Evolutionary conservation across 2,329 filamentous ascomycete genomes (phyloP).

Genomic region (Calonectria multiphialidica): DNA sequence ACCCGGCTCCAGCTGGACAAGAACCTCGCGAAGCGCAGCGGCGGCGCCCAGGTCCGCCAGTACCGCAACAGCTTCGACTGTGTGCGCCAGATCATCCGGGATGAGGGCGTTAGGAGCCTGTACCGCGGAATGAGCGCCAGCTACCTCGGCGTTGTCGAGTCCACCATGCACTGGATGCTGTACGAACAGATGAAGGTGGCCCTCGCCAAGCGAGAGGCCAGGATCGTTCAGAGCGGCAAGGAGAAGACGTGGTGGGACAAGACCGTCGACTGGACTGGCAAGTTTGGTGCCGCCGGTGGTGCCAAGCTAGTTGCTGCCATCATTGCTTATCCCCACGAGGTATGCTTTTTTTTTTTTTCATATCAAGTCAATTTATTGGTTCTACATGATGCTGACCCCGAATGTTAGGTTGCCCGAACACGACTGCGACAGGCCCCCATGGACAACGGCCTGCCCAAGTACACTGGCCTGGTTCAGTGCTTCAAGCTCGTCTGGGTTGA

Average conservation of each 20-base stretch:
- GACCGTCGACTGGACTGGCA: constrained; percentile 82
- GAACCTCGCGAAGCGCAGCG: constrained; percentile 75
- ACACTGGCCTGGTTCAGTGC: constrained; percentile 89
- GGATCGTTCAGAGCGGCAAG: constrained; percentile 68
- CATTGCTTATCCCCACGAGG: constrained; percentile 93
- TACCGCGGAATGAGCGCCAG: constrained; percentile 94
- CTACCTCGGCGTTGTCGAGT: constrained; percentile 92
- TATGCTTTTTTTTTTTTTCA: constrained; percentile 60
- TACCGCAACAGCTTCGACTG: constrained; percentile 94
- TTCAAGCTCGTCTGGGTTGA: constrained; percentile 90
- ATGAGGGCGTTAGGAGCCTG: constrained; percentile 84
- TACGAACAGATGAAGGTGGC: constrained; percentile 91
- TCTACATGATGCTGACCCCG: constrained; percentile 5
- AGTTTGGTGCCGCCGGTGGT: constrained; percentile 81
- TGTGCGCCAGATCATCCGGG: constrained; percentile 81
- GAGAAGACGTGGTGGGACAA: constrained; percentile 79
- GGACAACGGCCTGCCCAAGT: constrained; percentile 79
- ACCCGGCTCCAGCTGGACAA: constrained; percentile 93
- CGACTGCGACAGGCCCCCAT: constrained; percentile 87
- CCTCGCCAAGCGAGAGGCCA: constrained; percentile 74
- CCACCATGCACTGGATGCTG: constrained; percentile 91
- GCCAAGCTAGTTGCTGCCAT: constrained; percentile 89
- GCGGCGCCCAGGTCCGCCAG: constrained; percentile 67
- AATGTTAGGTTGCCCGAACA: constrained; percentile 78
- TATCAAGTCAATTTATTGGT: not conserved